Percentiles rank a stretch among this genome's conserved stretches.
These are phyloP conservation scores for Aspergillus versicolor DNA, from an alignment of 2,329 filamentous ascomycete species.

Conservation along the genomic window DNA sequence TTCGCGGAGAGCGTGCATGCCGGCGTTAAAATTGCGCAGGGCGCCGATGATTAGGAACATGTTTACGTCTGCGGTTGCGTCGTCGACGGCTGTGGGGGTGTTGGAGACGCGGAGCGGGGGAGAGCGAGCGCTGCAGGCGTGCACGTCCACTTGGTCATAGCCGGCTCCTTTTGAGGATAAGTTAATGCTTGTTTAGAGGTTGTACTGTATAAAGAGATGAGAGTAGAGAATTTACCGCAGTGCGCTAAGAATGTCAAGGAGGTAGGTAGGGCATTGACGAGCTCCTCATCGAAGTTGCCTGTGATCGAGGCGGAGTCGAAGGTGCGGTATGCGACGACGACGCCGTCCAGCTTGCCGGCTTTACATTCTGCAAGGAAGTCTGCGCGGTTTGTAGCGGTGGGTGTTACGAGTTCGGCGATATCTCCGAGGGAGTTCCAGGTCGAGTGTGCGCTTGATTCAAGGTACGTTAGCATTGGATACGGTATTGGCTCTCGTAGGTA, in stretches of 20 bases:
- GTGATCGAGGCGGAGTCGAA: conserved; percentile 65
- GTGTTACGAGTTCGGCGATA: conserved; percentile 64
- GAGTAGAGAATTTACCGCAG: conserved; percentile 32
- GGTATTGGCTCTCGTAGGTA: background rate
- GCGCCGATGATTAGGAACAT: conserved; percentile 81
- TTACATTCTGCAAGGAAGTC: conserved; percentile 70
- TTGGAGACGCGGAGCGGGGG: conserved; percentile 70
- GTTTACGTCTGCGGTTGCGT: conserved; percentile 77
- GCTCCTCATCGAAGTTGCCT: conserved; percentile 67
- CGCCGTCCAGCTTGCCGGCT: conserved; percentile 65
- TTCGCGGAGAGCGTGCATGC: conserved; percentile 64
- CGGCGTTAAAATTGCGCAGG: conserved; percentile 68
- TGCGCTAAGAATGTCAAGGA: conserved; percentile 40
- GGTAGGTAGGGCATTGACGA: conserved; percentile 55
- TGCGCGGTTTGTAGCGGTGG: conserved; percentile 60
- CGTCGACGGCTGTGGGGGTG: conserved; percentile 76
- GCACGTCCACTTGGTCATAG: conserved; percentile 78
- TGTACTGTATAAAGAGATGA: background rate
- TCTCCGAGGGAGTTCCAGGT: conserved; percentile 62
- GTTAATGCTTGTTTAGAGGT: background rate
- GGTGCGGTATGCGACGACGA: conserved; percentile 67
- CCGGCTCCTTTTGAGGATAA: conserved; percentile 61
- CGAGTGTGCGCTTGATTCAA: conserved; percentile 53
- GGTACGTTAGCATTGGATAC: conserved; percentile 1
- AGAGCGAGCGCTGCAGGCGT: conserved; percentile 65